Conservation (phyloP, 192 early-diverging fungal genomes). For the Backusella tuberculispora region DNA sequence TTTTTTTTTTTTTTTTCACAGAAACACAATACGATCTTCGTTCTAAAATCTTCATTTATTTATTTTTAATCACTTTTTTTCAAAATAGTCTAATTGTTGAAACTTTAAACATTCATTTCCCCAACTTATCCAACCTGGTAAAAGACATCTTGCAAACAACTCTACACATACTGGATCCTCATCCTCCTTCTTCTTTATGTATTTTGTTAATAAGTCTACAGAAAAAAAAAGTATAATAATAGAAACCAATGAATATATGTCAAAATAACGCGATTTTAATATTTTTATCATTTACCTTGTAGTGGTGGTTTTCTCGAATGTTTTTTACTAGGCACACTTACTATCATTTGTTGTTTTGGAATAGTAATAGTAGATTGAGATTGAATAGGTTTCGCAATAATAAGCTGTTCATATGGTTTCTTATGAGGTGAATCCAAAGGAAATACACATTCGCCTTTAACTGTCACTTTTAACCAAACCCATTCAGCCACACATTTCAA, state of each 20-base stretch:
- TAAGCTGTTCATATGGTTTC: slow-evolving; percentile 68
- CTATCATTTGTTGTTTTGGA: slow-evolving; percentile 37
- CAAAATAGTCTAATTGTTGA: slow-evolving; percentile 47
- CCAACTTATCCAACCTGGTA: slow-evolving; percentile 63
- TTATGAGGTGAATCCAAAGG: slow-evolving; percentile 51
- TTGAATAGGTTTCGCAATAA: slow-evolving; percentile 47
- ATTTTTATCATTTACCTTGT: slow-evolving; percentile 26
- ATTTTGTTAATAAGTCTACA: slow-evolving; percentile 38
- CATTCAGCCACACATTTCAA: slow-evolving; percentile 57
- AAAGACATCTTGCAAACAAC: slow-evolving; percentile 67
- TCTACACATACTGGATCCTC: slow-evolving; percentile 52
- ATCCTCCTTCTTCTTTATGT: background rate
- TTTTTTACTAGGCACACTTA: slow-evolving; percentile 55
- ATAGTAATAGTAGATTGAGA: background rate
- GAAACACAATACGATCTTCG: too few species aligned
- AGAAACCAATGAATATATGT: background rate
- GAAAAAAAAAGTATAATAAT: background rate
- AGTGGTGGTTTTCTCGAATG: slow-evolving; percentile 73
- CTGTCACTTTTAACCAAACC: slow-evolving; percentile 70
- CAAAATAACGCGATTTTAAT: background rate
- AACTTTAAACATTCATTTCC: slow-evolving; percentile 72
- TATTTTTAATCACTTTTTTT: background rate
- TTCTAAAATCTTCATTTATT: background rate
- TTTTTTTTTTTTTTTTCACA: too few species aligned
- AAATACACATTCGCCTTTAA: slow-evolving; percentile 46